phyloP scores from a whole-genome alignment of 2,329 filamentous ascomycete species.

The Diaporthe nobilis region DNA sequence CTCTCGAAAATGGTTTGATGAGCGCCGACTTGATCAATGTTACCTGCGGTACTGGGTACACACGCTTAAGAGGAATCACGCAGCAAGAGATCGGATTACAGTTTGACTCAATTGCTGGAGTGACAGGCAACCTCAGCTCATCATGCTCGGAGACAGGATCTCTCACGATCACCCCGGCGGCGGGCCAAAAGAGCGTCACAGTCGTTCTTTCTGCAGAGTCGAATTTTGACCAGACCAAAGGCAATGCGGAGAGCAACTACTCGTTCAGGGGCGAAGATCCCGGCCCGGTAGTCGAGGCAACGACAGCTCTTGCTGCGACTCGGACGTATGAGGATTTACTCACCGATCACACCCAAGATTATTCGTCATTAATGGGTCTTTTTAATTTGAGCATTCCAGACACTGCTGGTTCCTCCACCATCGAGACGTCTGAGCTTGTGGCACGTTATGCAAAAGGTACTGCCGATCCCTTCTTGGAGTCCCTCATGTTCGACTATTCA shows the following conservation, averaged over 20 bases:
- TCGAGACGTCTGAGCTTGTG: conserved; percentile 52
- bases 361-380: conserved; percentile 52
- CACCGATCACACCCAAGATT: conserved; percentile 57
- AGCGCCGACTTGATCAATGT: conserved; percentile 46
- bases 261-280: conserved; percentile 66
- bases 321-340: conserved; percentile 52
- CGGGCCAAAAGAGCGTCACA: conserved; percentile 48
- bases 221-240: conserved; percentile 65
- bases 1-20: conserved; percentile 55
- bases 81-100: conserved; percentile 60
- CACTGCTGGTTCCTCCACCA: conserved; percentile 53
- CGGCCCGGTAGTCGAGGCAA: conserved; percentile 51
- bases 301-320: conserved; percentile 50
- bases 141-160: conserved; percentile 41
- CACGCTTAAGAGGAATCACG: conserved; percentile 54
- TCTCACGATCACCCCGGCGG: conserved; percentile 49
- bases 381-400: conserved; percentile 64
- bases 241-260: conserved; percentile 58
- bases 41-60: conserved; percentile 51
- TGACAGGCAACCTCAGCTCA: conserved; percentile 45
- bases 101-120: conserved; percentile 56
- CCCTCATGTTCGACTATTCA: conserved; percentile 66
- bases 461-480: conserved; percentile 67
- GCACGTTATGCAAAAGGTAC: conserved; percentile 44
- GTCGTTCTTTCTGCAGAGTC: conserved; percentile 62